Base-by-base conservation (phyloP, 2,329 filamentous ascomycete genomes). In the Capronia coronata region DNA sequence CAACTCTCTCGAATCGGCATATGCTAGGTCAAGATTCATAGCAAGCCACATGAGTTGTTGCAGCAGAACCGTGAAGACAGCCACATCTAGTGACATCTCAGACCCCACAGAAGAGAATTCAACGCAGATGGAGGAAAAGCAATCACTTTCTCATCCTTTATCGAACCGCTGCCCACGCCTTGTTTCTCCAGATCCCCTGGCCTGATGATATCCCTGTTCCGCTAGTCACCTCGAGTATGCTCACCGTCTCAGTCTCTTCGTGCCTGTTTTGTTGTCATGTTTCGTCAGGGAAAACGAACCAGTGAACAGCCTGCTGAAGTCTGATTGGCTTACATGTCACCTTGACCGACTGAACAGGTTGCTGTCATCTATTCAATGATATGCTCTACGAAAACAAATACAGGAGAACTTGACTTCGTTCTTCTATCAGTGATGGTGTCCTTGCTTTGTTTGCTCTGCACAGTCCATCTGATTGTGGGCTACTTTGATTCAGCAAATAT, bases 21-120 rank as follows among this genome's bases (percentile, higher is more conserved):
- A 51, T 16, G 48, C 50, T 56, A 53, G 32, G 37, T 34, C 40
- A 30, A 42, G 40, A 51, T 42, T 44, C 47, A 54, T 46, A 51
- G 48, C 38, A 46, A 43, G 47, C 51, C 51, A 56, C 54, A 56
- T 54, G 54, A 51, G 54, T 56, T 48, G n/a, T 46, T 46, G 40
- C 47, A 48, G 44, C 48, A 43, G 23, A 51, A 46, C 13, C 19
- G 45, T 45, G 43, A 48, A 49, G 40, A 37, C 4, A 29, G 42
- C 25, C 25, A 43, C 19, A 14, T 9, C 25, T 39, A 25, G 25
- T n/a, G 21, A 18, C 34, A 39, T 44, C 30, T 27, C 29, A 23
- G 40, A 32, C 43, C 40, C 49, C 49, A 46, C 44, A 32, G 30
- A 47, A 23, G 38, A 32, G 30, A 47, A 23, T 39, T 43, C 43